phyloP scores from a whole-genome alignment of 1,284 basidiomycete genomes.

The Tilletia walkeri region DNA sequence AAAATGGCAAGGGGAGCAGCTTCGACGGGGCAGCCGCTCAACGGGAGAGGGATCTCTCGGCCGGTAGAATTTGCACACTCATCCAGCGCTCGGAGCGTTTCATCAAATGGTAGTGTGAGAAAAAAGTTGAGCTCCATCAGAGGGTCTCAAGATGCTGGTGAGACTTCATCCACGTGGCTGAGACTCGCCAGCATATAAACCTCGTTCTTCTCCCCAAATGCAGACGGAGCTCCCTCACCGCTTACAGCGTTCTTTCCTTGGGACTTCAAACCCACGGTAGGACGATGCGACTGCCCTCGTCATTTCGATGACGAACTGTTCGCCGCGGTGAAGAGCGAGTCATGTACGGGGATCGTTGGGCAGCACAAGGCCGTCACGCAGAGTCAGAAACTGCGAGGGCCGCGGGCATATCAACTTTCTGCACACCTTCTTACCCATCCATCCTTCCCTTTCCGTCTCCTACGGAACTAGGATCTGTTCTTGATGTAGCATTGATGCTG shows the following conservation, averaged over 20 bases:
- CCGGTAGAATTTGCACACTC: no score
- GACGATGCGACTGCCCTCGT: slow-evolving; percentile 4
- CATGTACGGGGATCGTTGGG: slow-evolving; percentile 11
- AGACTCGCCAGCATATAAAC: no score
- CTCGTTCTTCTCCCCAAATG: no score
- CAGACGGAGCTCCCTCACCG: background rate
- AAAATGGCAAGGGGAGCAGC: background rate
- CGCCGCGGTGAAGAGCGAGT: slow-evolving; percentile 9
- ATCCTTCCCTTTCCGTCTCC: no score
- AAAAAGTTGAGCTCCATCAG: no score
- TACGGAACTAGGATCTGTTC: no score
- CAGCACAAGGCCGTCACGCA: slow-evolving; percentile 13
- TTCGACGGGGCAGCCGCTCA: no score
- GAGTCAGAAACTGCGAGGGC: slow-evolving; percentile 12
- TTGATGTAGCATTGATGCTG: background rate
- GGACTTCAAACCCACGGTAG: slow-evolving; percentile 3
- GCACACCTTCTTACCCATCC: background rate
- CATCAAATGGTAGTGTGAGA: no score
- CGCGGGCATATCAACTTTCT: slow-evolving; percentile 16
- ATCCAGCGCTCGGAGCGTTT: no score
- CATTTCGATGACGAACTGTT: background rate
- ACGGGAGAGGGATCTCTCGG: no score
- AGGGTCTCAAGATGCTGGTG: no score
- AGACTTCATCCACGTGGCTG: no score
- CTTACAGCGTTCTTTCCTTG: background rate